Base-by-base conservation (phyloP, 148 eudicot species). In the Rhododendron kiyosumense region DNA sequence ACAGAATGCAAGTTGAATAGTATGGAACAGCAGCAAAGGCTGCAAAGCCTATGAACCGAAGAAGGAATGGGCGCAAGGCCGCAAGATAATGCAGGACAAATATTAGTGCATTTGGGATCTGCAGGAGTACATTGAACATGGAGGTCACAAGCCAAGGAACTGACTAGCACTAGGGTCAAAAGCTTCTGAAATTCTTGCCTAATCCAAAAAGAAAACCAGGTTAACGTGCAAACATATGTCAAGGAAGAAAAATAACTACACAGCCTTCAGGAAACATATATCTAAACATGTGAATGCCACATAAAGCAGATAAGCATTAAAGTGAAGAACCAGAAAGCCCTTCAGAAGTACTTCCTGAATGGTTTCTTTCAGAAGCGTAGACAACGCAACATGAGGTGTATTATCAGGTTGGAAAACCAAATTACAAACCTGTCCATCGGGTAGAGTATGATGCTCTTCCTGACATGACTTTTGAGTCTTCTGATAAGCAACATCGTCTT, bases 391-490 rank as follows among this genome's bases (percentile, higher is more conserved):
- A 38, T 48, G 4, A 7, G 22, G 46, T 14, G 54, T 34, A 5
- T 49, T 82, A 59, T 38, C 46, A 17, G 49, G 61, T 22, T 32
- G 41, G 71, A 71, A 82, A 18, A 30, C 32, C 36, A 83, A 12
- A 49, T n/a, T 59, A 52, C 85, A 57, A 86, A 95, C 99, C 98
- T 97, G 99, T 63, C 99, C 99, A 92, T 97, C 99, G 71, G 99
- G 99, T 52, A 97, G 91, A 84, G 93, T 93, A 83, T 97, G 99
- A 82, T 93, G 88, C 92, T 97, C 99, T 88, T 88, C 92, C 69
- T 90, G 90, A 89, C 93, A 95, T 38, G 94, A 90, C 51, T 84
- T 85, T 81, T 87, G 91, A 75, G 88, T 78, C 87, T 93, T 93
- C 85, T 84, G 90, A 80, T 97, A 97, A 61, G 96, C 96, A 88